Percentiles rank a stretch among this genome's conserved stretches.
Evolutionary conservation across 2,329 filamentous ascomycete genomes (phyloP).

Genomic region (Fusarium xyrophilum): DNA sequence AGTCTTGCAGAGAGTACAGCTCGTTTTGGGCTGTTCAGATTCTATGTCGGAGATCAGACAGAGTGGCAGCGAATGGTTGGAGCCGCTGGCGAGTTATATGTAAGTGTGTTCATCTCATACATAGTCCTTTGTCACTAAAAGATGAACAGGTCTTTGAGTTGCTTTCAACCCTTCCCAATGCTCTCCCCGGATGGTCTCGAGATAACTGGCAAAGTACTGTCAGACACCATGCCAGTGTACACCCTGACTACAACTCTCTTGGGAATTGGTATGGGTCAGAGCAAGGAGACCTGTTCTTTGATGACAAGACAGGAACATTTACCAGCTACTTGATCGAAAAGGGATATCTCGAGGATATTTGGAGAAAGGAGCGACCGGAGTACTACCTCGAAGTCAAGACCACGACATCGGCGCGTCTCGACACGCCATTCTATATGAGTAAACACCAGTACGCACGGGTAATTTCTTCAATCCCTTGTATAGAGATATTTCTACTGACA

Average conservation of each 20-base stretch:
- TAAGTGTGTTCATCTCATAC: fast-evolving
- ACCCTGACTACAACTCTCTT: background rate
- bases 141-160: background rate
- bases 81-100: background rate
- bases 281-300: background rate
- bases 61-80: background rate
- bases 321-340: background rate
- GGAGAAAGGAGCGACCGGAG: background rate
- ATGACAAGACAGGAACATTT: background rate
- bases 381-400: background rate
- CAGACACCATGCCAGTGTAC: background rate
- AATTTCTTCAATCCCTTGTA: fast-evolving
- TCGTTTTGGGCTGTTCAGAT: background rate
- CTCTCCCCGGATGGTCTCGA: background rate
- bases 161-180: background rate
- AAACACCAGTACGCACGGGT: background rate
- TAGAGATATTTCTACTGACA: fast-evolving
- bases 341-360: fast-evolving
- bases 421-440: background rate
- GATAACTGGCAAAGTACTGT: conserved; percentile 2
- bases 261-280: background rate
- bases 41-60: background rate
- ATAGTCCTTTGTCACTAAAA: fast-evolving
- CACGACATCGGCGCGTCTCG: background rate
- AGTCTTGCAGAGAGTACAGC: background rate